Base-by-base conservation (phyloP, 257 asterid genomes). In the Vinca minor region DNA sequence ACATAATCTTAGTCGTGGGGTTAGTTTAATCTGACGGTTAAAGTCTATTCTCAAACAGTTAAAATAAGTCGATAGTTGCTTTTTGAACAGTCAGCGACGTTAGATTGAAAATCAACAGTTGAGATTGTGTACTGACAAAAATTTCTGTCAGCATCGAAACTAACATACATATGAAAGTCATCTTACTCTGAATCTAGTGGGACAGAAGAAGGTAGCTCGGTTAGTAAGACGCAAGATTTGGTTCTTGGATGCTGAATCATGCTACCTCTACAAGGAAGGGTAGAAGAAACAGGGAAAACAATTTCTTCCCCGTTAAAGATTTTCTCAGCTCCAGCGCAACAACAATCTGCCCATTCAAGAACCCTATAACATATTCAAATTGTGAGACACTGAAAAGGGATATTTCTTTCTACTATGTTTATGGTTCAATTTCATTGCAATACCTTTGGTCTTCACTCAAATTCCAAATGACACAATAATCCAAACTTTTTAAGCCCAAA, bases 281-380 rank as follows among this genome's bases (percentile, higher is more conserved):
- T 50, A 32, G 85, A 59, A 61, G 84, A 75, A 69, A 68, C 77
- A 32, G 73, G 66, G 63, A 83, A 79, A 36, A 71, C 50, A 28
- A 67, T 52, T 48, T 74, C 71, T 45, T 77, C 83, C 1, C 78
- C 89, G 53, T 62, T 74, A 61, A 71, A 69, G 0, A 34, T 56
- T 35, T 68, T 70, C 71, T 78, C 85, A 54, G 76, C 69, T 68
- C 96, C 97, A 58, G 76, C 97, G 73, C 96, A 91, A 62, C 91
- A 85, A 61, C 97, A 91, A 56, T 78, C 85, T 77, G 76, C 72
- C 94, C 87, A 83, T 82, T 91, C 96, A 62, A 91, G 82, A 54
- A 81, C 78, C 83, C 95, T 88, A 67, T 26, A 68, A 44, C 20
- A 46, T 18, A 36, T 21, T 34, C 18, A 62, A 67, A 63, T 23